phyloP scores from a whole-genome alignment of 73 alveolate genomes.

The Tetrahymena thermophila region DNA sequence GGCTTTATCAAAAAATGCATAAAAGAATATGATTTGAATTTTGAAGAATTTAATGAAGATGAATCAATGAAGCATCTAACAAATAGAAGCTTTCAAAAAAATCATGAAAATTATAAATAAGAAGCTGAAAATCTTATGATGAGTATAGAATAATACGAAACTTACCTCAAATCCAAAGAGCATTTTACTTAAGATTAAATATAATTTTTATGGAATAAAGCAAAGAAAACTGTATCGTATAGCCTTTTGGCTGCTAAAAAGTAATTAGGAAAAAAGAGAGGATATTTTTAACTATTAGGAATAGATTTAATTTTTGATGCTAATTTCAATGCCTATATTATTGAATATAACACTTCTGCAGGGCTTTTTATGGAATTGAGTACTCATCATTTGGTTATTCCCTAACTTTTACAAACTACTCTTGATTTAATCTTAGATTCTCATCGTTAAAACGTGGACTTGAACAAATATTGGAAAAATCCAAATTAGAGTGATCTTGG shows the following conservation, averaged over 20 bases:
- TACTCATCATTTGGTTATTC: background rate
- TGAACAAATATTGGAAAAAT: background rate
- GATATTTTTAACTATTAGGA: background rate
- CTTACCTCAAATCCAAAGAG: background rate
- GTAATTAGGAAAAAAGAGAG: background rate
- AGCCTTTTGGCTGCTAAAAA: background rate
- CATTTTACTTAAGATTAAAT: background rate
- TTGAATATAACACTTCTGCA: background rate
- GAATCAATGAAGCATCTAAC: background rate
- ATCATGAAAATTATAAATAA: background rate
- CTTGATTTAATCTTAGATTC: background rate
- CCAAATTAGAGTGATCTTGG: background rate
- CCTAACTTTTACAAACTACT: background rate
- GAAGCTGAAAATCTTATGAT: background rate
- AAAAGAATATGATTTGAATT: conserved; percentile 26
- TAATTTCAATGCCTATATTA: background rate
- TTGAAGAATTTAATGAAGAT: background rate
- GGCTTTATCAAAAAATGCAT: conserved; percentile 63
- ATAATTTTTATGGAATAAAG: background rate
- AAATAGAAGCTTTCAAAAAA: background rate
- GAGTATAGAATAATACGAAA: background rate
- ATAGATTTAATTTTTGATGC: background rate
- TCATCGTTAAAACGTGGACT: background rate
- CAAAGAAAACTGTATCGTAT: background rate
- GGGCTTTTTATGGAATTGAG: background rate